phyloP scores from a whole-genome alignment of 179 eudicot genomes.

The Silene coronaria region DNA sequence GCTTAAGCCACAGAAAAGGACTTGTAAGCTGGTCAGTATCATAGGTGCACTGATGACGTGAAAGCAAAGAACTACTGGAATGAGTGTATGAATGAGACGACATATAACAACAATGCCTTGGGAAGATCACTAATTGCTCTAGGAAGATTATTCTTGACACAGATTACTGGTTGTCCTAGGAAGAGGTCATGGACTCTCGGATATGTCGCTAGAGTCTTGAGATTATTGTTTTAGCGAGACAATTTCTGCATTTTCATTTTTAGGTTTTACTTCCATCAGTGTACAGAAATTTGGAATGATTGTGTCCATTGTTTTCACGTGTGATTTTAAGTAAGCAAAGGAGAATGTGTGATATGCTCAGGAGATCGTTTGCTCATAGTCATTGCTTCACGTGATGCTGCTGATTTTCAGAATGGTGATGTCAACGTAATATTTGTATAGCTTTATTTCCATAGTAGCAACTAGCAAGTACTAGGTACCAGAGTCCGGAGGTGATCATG shows the following conservation, averaged over 20 bases:
- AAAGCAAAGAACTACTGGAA: slow-evolving; percentile 9
- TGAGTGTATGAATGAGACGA: not conserved
- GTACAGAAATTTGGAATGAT: not conserved
- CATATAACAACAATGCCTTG: too few relatives aligned
- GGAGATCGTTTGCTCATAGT: not conserved
- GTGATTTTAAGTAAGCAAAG: not conserved
- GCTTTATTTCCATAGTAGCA: not conserved
- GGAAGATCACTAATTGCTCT: not conserved
- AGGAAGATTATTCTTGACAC: not conserved
- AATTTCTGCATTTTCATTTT: not conserved
- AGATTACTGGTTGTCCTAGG: not conserved
- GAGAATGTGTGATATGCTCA: not conserved
- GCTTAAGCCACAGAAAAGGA: not conserved
- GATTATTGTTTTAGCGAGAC: not conserved
- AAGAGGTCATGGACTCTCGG: not conserved
- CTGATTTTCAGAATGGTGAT: not conserved
- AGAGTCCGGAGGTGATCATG: not conserved
- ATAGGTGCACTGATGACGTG: not conserved
- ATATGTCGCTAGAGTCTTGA: not conserved
- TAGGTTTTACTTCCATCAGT: not conserved
- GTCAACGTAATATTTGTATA: not conserved
- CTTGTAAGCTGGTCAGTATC: not conserved
- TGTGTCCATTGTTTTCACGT: not conserved
- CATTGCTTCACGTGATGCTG: not conserved
- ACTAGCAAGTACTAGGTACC: not conserved